Evolutionary conservation across 2,329 filamentous ascomycete species (phyloP).

Genomic region (Tolypocladium album): DNA sequence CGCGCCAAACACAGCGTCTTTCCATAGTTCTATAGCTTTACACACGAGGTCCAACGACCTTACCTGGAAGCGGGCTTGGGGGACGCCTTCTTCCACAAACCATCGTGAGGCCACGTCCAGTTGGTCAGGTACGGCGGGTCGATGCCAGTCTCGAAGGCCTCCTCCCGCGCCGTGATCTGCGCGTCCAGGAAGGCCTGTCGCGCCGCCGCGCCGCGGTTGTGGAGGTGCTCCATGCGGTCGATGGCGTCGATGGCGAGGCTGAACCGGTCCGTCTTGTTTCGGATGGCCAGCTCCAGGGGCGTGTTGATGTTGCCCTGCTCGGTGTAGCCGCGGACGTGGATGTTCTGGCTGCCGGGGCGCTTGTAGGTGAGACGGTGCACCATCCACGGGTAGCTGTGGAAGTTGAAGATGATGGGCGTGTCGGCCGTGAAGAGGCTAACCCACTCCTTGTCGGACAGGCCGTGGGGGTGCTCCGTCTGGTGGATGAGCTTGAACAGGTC

Average conservation of each 20-base stretch:
- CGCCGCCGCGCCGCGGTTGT: constrained; percentile 51
- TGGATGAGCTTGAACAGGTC: constrained; percentile 74
- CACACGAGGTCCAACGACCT: background rate
- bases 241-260: constrained; percentile 69
- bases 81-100: constrained; percentile 23
- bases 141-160: constrained; percentile 59
- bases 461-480: constrained; percentile 60
- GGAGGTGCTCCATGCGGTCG: constrained; percentile 51
- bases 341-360: constrained; percentile 54
- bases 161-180: constrained; percentile 52
- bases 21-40: background rate
- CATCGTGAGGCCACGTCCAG: constrained; percentile 52
- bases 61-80: background rate
- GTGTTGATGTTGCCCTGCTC: constrained; percentile 83
- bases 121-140: constrained; percentile 56
- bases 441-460: constrained; percentile 57
- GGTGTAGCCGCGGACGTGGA: constrained; percentile 69
- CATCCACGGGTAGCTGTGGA: constrained; percentile 75
- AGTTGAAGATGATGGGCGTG: constrained; percentile 71
- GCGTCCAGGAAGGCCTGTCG: constrained; percentile 54
- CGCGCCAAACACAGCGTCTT: background rate
- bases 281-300: constrained; percentile 65
- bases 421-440: constrained; percentile 58
- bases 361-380: constrained; percentile 69
- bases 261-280: constrained; percentile 69